Evolutionary conservation across 2,329 filamentous ascomycete species (phyloP).

Genomic region (Thielaviopsis musarum): DNA sequence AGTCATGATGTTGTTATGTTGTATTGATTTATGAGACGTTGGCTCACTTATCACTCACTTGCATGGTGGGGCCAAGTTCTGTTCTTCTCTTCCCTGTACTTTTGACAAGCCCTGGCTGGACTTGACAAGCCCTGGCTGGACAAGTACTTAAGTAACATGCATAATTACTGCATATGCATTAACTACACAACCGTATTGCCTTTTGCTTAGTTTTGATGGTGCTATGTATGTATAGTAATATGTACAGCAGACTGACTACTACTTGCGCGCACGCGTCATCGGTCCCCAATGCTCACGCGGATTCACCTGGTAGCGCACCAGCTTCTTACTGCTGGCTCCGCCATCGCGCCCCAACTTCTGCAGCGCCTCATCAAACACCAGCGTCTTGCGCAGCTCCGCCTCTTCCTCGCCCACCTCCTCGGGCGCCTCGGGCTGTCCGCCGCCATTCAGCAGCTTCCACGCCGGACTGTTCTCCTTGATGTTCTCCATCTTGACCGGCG

Average conservation of each 20-base stretch:
- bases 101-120: no score
- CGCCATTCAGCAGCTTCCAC: conserved; percentile 43
- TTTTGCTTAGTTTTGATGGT: background rate
- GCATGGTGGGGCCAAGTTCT: no score
- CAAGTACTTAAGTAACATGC: no score
- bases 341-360: conserved; percentile 48
- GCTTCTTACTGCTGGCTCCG: conserved; percentile 46
- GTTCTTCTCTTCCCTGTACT: no score
- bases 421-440: conserved; percentile 12
- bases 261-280: conserved; percentile 35
- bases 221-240: background rate
- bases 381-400: conserved; percentile 37
- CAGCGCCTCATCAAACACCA: conserved; percentile 59
- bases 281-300: conserved; percentile 91
- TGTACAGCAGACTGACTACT: conserved; percentile 22
- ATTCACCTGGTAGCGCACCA: conserved; percentile 80
- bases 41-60: no score
- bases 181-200: no score
- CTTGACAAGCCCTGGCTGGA: no score
- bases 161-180: no score
- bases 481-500: conserved; percentile 56
- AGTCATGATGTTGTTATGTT: no score
- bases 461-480: conserved; percentile 56
- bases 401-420: conserved; percentile 14
- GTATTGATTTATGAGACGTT: no score